Percentiles rank a stretch among this genome's conserved stretches.
phyloP scores from a whole-genome alignment of 257 asterid species.

The Datura wrightii region DNA sequence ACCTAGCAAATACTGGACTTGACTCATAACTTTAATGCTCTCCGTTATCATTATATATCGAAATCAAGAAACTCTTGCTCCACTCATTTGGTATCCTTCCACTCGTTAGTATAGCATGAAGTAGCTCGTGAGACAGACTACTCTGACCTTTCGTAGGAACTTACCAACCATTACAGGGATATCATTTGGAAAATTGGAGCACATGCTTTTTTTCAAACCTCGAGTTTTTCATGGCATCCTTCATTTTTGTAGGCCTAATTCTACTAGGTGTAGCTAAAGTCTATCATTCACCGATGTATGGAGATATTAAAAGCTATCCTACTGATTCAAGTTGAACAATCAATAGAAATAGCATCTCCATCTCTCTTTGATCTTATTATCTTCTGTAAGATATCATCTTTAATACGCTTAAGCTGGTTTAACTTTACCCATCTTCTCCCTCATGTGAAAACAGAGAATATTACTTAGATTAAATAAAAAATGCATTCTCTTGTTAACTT shows the following conservation, averaged over 20 bases:
- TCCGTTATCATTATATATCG: background rate
- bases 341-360: background rate
- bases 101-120: background rate
- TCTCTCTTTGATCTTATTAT: background rate
- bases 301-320: background rate
- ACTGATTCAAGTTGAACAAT: constrained; percentile 14
- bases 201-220: background rate
- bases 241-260: background rate
- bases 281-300: background rate
- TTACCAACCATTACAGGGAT: background rate
- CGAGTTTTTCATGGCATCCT: background rate
- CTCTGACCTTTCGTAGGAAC: constrained; percentile 8
- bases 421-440: constrained; percentile 10
- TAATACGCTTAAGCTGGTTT: background rate
- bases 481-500: background rate
- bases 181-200: background rate
- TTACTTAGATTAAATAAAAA: background rate
- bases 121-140: background rate
- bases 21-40: background rate
- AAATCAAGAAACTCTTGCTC: background rate
- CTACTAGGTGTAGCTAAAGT: background rate
- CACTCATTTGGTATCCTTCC: constrained; percentile 7
- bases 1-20: background rate
- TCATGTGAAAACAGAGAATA: background rate
- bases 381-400: background rate